Base-by-base conservation (phyloP, 1,139 yeast genomes). In the Entelexis paramagnoliae region DNA sequence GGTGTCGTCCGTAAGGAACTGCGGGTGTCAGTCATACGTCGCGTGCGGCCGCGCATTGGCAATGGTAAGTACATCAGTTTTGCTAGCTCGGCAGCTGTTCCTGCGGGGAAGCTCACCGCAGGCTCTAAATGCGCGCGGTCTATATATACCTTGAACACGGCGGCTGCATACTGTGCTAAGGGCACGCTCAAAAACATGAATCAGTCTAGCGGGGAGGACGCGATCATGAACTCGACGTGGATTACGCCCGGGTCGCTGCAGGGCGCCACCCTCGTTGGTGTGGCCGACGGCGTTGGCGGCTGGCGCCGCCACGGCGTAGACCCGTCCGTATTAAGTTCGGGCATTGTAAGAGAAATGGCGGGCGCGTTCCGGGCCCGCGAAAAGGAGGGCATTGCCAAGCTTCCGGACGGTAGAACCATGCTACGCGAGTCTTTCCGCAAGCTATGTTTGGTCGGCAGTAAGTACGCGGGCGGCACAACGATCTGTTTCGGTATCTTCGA, bases 241-340 rank as follows among this genome's bases (percentile, higher is more conserved):
- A 55, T 56, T 57, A 26, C 59, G 61, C 39, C 66, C 14, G 66
- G 70, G 9, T 63, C 69, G 26, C 63, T 65, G 20, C 71, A 70
- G 13, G 73, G 77, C 10, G 73, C 74, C 38, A 64, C 83, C 1
- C 79, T 89, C 0, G 74, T 86, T 9, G 97, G 96, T 10, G 96
- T 91, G 1, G 91, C 96, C 2, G 98, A 91, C 67, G 98, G 98
- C 19, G 97, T 91, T 6, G 97, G 97, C 17, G 97, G 97, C 1
- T 91, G 97, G 96, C 78, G 87, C 2, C 91, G 85, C 59, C 81
- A 86, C 40, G 96, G 96, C 0, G 84, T 81, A 60, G 96, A 89
- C 65, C 85, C 96, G 1, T 78, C 69, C 4, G 64, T 62, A 24
- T 64, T 70, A 50, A 64, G 70, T 49, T 64, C 64, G 41, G 64